phyloP scores from a whole-genome alignment of 192 early-diverging fungal genomes.

The Podochytrium sp. region DNA sequence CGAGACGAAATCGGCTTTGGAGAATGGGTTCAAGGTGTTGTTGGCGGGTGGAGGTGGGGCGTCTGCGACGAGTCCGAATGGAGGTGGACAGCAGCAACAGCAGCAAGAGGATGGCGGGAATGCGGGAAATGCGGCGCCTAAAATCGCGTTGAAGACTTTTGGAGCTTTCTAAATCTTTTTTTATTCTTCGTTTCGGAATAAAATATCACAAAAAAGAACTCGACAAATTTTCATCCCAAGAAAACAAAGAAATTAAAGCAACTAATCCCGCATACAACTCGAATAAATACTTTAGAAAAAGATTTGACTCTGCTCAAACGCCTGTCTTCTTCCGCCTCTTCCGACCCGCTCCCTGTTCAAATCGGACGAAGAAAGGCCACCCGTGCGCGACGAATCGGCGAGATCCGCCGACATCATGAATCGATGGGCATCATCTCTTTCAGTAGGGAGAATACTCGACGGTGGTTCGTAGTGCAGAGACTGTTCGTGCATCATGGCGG shows the following conservation, averaged over 20 bases:
- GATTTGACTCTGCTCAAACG: slow-evolving; percentile 23
- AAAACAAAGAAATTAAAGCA: background rate
- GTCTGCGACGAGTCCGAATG: background rate
- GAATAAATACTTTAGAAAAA: slow-evolving; percentile 1
- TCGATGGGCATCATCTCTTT: too few relatives aligned
- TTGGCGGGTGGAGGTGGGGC: background rate
- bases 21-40: slow-evolving; percentile 37
- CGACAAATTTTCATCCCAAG: background rate
- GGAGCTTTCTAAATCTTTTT: slow-evolving; percentile 28
- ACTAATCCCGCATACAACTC: background rate
- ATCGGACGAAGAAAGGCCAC: slow-evolving; percentile 1
- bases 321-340: background rate
- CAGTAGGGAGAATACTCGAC: background rate
- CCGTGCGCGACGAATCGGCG: background rate
- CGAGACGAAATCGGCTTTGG: slow-evolving; percentile 16
- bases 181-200: background rate
- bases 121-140: slow-evolving; percentile 29
- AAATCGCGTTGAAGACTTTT: slow-evolving; percentile 46
- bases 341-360: background rate
- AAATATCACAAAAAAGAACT: background rate
- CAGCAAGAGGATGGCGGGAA: background rate
- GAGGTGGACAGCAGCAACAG: background rate
- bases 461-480: background rate
- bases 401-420: too few relatives aligned
- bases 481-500: background rate